Percentiles rank a stretch among this genome's conserved stretches.
phyloP scores from a whole-genome alignment of 2,329 filamentous ascomycete genomes.

The Xylaria sp. region DNA sequence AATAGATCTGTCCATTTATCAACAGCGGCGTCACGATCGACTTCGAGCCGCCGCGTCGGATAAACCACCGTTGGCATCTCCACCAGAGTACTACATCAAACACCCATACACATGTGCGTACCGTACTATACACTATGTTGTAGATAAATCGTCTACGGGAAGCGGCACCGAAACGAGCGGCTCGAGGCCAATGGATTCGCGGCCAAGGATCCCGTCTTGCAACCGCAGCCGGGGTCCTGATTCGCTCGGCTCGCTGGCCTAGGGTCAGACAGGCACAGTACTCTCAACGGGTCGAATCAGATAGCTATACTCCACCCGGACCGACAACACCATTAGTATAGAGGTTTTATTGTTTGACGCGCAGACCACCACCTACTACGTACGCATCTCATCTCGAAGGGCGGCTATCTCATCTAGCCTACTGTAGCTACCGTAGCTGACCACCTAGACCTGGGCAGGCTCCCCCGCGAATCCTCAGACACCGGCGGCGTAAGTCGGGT shows the following conservation, averaged over 20 bases:
- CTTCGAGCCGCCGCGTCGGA: constrained; percentile 11
- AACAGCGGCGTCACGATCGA: not conserved
- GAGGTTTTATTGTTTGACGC: constrained; percentile 28
- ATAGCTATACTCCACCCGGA: not conserved
- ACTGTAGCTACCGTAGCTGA: not conserved
- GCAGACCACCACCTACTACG: constrained; percentile 1
- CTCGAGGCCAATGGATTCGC: not conserved
- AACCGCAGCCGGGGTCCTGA: not conserved
- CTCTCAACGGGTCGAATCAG: not conserved
- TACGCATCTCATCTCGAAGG: not conserved
- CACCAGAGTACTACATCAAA: not conserved
- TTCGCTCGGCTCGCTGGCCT: not conserved
- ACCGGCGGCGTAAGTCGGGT: constrained; percentile 25
- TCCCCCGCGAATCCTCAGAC: constrained; percentile 19
- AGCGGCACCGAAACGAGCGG: not conserved
- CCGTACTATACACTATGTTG: too few relatives aligned
- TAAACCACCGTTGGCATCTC: constrained; percentile 20
- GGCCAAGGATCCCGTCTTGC: not conserved
- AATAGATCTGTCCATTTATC: not conserved
- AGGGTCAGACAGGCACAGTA: not conserved
- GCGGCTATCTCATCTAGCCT: constrained; percentile 2
- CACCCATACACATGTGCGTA: not conserved
- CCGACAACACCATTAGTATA: not conserved
- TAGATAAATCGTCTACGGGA: not conserved
- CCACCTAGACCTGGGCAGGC: not conserved